These are phyloP conservation scores for Mycocentrospora acerina DNA, from an alignment of 2,329 filamentous ascomycete genomes.

Conservation along the genomic window DNA sequence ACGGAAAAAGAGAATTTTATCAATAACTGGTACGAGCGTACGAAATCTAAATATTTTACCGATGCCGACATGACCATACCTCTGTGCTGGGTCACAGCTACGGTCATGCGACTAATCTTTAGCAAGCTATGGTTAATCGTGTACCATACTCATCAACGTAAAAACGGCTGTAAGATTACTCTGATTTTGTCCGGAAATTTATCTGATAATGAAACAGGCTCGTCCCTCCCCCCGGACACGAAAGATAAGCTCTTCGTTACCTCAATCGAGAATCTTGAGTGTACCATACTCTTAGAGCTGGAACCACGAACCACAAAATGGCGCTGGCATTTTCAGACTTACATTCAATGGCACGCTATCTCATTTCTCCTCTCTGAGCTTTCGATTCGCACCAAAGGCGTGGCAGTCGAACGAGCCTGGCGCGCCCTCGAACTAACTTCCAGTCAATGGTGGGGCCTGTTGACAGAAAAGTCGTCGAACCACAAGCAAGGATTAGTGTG, in stretches of 20 bases:
- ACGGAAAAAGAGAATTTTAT: slow-evolving; percentile 54
- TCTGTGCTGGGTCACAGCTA: slow-evolving; percentile 68
- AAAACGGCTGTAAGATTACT: slow-evolving; percentile 49
- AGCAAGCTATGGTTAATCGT: slow-evolving; percentile 77
- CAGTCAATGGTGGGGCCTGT: slow-evolving; percentile 45
- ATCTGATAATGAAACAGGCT: slow-evolving; percentile 23
- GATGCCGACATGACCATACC: slow-evolving; percentile 58
- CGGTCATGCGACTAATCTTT: slow-evolving; percentile 69
- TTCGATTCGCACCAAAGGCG: slow-evolving; percentile 58
- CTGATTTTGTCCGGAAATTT: not conserved
- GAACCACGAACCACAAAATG: slow-evolving; percentile 64
- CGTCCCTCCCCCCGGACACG: slow-evolving; percentile 60
- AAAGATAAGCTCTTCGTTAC: slow-evolving; percentile 71
- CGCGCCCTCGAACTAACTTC: slow-evolving; percentile 54
- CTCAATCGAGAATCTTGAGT: slow-evolving; percentile 73
- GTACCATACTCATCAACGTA: slow-evolving; percentile 70
- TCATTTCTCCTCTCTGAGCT: slow-evolving; percentile 63
- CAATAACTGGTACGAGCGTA: slow-evolving; percentile 47
- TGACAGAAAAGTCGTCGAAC: slow-evolving; percentile 22
- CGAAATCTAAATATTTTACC: slow-evolving; percentile 53
- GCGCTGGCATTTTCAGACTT: slow-evolving; percentile 66
- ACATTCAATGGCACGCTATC: slow-evolving; percentile 66
- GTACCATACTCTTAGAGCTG: slow-evolving; percentile 65
- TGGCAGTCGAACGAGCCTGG: slow-evolving; percentile 63
- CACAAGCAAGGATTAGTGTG: slow-evolving; percentile 58